Conservation (phyloP, 164 flowering plant genomes). For the Annona squamosa region DNA sequence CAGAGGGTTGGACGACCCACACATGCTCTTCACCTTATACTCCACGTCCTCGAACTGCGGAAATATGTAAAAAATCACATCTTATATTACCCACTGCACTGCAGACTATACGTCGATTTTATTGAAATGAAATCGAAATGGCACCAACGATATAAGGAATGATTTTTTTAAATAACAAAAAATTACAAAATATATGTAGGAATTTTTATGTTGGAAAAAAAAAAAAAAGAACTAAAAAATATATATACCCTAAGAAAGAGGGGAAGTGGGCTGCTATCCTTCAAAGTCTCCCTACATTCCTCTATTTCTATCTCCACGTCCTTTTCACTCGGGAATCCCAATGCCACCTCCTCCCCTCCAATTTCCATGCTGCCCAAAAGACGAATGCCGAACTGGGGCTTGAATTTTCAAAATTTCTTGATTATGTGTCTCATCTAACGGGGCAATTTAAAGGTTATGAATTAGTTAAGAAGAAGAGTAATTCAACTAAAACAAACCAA, state of each 20-base stretch:
- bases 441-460: background rate
- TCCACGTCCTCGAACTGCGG: conserved; percentile 87
- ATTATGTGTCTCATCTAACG: background rate
- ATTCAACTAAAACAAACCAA: conserved; percentile 44
- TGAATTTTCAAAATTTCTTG: background rate
- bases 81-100: no score
- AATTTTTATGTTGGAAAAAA: no score
- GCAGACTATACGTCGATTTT: background rate
- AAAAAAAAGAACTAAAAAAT: background rate
- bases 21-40: conserved; percentile 47
- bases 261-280: conserved; percentile 58
- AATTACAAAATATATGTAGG: background rate
- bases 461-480: conserved; percentile 14
- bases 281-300: conserved; percentile 11
- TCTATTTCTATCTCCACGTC: conserved; percentile 56
- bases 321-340: conserved; percentile 43
- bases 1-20: conserved; percentile 42
- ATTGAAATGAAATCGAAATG: background rate
- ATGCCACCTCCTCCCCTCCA: conserved; percentile 37
- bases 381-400: background rate
- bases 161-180: background rate
- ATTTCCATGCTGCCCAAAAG: conserved; percentile 31
- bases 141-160: background rate
- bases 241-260: conserved; percentile 61
- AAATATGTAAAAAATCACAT: background rate